Evolutionary conservation across 192 early-diverging fungal genomes (phyloP).

Genomic region (Kappamyces sp.): DNA sequence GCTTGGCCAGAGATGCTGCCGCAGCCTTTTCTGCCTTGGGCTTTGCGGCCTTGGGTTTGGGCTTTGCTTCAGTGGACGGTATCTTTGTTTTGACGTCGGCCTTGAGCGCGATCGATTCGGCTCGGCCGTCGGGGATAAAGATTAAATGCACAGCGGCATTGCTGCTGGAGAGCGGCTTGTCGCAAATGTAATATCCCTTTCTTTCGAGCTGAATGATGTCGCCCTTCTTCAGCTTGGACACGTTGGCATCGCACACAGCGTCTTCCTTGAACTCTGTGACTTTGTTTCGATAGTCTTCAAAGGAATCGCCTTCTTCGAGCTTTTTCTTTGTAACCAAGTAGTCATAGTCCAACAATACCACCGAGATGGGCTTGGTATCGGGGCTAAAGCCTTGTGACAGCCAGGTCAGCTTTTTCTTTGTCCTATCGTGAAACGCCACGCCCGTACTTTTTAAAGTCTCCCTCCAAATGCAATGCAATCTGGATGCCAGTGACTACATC

Average conservation of each 20-base stretch:
- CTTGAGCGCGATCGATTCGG: conserved; percentile 41
- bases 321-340: conserved; percentile 98
- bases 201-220: conserved; percentile 97
- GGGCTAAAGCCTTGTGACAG: conserved; percentile 45
- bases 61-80: conserved; percentile 2
- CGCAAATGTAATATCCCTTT: conserved; percentile 90
- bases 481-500: conserved; percentile 57
- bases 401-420: conserved; percentile 99
- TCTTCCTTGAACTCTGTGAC: conserved; percentile 71
- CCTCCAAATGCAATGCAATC: conserved; percentile 77
- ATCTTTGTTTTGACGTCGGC: conserved; percentile 19
- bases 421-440: no score
- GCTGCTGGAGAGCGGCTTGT: conserved; percentile 48
- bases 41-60: conserved; percentile 7
- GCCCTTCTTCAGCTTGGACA: conserved; percentile 39
- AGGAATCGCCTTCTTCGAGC: conserved; percentile 84
- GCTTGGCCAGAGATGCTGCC: not conserved
- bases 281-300: conserved; percentile 77
- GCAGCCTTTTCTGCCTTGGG: conserved; percentile 21
- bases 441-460: conserved; percentile 97
- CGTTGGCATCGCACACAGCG: conserved; percentile 43
- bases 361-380: conserved; percentile 56
- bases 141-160: conserved; percentile 65
- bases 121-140: conserved; percentile 86
- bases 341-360: conserved; percentile 84